phyloP scores from a whole-genome alignment of 2,329 filamentous ascomycete species.

The Nigrospora oryzae region DNA sequence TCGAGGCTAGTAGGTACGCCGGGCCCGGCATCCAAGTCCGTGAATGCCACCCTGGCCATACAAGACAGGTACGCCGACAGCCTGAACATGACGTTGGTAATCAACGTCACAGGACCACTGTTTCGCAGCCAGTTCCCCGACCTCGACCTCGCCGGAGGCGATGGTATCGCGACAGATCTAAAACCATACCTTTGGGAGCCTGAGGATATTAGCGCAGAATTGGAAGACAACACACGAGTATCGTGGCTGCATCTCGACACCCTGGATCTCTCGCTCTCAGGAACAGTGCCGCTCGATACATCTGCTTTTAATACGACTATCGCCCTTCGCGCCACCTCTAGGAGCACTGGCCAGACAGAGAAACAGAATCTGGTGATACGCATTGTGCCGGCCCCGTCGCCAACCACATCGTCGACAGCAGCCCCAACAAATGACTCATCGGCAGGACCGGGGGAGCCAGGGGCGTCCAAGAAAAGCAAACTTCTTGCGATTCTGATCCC shows the following conservation, averaged over 20 bases:
- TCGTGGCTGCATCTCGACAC: conserved; percentile 23
- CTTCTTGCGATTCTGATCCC: conserved; percentile 17
- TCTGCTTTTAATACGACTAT: conserved; percentile 7
- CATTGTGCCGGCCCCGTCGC: not conserved
- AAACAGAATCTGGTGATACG: conserved; percentile 2
- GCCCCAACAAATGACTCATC: not conserved
- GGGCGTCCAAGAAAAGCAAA: conserved; percentile 9
- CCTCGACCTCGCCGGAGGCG: conserved; percentile 17
- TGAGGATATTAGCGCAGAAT: conserved; percentile 12
- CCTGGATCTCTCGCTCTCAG: conserved; percentile 13
- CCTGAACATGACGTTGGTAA: conserved; percentile 45
- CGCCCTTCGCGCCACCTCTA: conserved; percentile 14
- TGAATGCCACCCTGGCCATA: conserved; percentile 54
- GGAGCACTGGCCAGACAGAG: conserved; percentile 11
- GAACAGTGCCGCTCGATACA: conserved; percentile 11
- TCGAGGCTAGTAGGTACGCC: conserved; percentile 59
- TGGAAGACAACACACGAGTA: conserved; percentile 12
- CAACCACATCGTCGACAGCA: conserved; percentile 1
- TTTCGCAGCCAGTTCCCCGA: conserved; percentile 18
- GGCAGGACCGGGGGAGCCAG: not conserved
- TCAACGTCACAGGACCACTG: conserved; percentile 12
- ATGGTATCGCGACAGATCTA: conserved; percentile 19
- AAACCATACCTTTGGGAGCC: conserved; percentile 17
- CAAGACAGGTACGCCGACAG: conserved; percentile 51
- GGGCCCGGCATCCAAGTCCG: conserved; percentile 45